Evolutionary conservation across 768 basidiomycete genomes (phyloP).

Genomic region (Gloeopeniophorella convolvens): DNA sequence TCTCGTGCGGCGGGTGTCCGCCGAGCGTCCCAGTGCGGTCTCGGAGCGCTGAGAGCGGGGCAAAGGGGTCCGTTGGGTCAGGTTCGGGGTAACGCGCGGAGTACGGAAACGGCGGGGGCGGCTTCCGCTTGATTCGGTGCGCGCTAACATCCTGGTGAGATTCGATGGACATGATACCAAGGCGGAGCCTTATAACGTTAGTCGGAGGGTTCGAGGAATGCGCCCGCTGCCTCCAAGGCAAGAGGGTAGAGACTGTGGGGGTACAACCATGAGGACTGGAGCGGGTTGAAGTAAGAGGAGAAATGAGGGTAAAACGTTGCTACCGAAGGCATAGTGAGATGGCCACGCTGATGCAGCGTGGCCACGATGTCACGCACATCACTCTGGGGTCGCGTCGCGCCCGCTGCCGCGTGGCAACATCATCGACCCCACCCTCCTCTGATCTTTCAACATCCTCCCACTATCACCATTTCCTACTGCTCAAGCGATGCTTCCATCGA

Average conservation of each 20-base stretch:
- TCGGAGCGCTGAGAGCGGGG: constrained; percentile 58
- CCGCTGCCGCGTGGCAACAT: no score
- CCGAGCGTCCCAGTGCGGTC: constrained; percentile 32
- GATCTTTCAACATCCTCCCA: no score
- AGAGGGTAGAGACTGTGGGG: not conserved
- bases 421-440: no score
- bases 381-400: no score
- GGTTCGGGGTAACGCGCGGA: constrained; percentile 55
- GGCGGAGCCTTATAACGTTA: not conserved
- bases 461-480: no score
- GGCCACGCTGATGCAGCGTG: constrained; percentile 14
- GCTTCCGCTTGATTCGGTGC: constrained; percentile 45
- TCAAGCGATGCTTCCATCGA: no score
- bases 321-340: not conserved
- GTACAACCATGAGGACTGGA: not conserved
- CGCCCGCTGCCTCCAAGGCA: not conserved
- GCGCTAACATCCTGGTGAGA: not conserved
- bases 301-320: constrained; percentile 16
- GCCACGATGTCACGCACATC: constrained; percentile 5
- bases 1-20: constrained; percentile 1
- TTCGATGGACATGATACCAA: constrained; percentile 5
- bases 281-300: constrained; percentile 13
- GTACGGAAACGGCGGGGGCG: constrained; percentile 45
- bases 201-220: not conserved
- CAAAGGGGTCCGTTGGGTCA: constrained; percentile 66